Conservation (phyloP, 2,329 filamentous ascomycete species). For the Penicillium sclerotiorum region DNA sequence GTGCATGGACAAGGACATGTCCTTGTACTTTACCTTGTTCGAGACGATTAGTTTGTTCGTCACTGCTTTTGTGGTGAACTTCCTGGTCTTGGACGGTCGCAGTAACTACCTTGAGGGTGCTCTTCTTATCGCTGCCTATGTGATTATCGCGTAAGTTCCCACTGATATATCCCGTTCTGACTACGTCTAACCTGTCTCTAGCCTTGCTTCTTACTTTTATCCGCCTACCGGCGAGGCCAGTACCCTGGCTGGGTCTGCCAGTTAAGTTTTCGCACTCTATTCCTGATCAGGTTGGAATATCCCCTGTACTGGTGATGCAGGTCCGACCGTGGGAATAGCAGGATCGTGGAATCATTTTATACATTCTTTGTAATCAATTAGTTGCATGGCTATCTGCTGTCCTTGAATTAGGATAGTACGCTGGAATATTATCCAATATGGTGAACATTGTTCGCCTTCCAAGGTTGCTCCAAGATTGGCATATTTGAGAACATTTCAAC, state of each 20-base stretch:
- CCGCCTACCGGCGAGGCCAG: conserved; percentile 33
- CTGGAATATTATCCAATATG: too few relatives aligned
- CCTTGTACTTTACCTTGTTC: conserved; percentile 63
- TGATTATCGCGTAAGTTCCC: conserved; percentile 70
- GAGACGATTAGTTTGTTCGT: conserved; percentile 76
- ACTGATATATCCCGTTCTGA: neutral
- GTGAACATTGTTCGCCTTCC: too few relatives aligned
- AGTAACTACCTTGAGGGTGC: conserved; percentile 82
- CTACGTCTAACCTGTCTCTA: conserved; percentile 11
- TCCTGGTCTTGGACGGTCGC: conserved; percentile 79
- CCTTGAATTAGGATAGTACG: too few relatives aligned
- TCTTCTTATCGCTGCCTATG: conserved; percentile 73
- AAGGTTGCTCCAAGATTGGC: too few relatives aligned
- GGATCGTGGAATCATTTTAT: too few relatives aligned
- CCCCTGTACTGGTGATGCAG: too few relatives aligned
- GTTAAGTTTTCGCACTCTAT: neutral
- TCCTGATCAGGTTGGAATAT: neutral
- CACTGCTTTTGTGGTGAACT: conserved; percentile 81
- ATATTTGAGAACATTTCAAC: too few relatives aligned
- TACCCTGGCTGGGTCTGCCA: conserved; percentile 25
- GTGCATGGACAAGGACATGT: conserved; percentile 74
- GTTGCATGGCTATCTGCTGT: too few relatives aligned
- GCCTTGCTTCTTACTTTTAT: conserved; percentile 50
- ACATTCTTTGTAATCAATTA: too few relatives aligned
- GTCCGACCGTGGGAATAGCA: too few relatives aligned